These are phyloP conservation scores for Macaranga tanarius DNA, from an alignment of 441 rosid genomes.

Conservation along the genomic window DNA sequence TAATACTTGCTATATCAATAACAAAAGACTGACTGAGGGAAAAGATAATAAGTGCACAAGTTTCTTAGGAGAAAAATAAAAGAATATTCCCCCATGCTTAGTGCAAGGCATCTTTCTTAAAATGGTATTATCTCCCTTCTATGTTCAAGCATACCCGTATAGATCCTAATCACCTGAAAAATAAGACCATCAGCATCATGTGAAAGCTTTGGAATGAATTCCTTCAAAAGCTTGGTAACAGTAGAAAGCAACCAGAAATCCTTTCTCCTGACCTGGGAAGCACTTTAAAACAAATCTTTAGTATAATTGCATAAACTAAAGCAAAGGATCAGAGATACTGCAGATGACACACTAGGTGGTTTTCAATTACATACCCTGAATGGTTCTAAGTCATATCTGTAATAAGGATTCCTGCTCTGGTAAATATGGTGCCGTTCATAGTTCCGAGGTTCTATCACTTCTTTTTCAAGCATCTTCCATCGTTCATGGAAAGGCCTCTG, in stretches of 20 bases:
- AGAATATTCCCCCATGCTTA: background rate
- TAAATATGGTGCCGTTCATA: constrained; percentile 69
- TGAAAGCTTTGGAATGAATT: constrained; percentile 92
- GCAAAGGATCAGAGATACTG: background rate
- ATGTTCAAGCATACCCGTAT: background rate
- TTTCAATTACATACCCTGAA: constrained; percentile 68
- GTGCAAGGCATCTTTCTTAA: background rate
- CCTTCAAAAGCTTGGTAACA: constrained; percentile 78
- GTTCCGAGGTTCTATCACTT: constrained; percentile 93
- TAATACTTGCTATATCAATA: background rate
- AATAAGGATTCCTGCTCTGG: constrained; percentile 64
- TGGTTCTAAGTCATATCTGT: constrained; percentile 95
- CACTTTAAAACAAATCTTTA: constrained; percentile 26
- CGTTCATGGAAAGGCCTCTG: constrained; percentile 97
- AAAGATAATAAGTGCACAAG: background rate
- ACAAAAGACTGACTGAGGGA: background rate
- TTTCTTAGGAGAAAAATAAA: background rate
- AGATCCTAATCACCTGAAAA: constrained; percentile 72
- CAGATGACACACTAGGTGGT: background rate
- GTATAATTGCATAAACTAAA: background rate
- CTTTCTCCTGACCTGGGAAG: constrained; percentile 88
- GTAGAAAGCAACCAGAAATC: constrained; percentile 98
- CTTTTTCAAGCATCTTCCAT: constrained; percentile 97
- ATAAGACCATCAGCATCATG: constrained; percentile 99
- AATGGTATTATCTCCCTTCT: background rate